Evolutionary conservation across 2,329 filamentous ascomycete genomes (phyloP), one percentile per base, ranked within the genome.

Genomic region (Metarhizium robertsii): DNA sequence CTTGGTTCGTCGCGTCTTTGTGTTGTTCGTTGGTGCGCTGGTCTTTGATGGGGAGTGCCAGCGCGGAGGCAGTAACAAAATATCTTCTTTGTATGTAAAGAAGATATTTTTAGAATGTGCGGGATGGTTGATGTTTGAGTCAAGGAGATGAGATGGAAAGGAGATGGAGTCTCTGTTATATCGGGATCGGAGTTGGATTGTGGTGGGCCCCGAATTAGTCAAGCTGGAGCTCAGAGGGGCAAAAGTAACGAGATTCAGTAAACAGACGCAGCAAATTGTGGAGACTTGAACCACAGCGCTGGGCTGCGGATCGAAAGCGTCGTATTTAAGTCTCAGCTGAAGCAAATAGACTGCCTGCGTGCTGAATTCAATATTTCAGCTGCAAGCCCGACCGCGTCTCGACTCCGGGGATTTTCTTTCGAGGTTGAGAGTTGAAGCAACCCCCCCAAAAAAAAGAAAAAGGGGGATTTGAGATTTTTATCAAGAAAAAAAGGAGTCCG

Each of bases 41-140:
- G 18, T 40, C n/a, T 36, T 40, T 10, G n/a, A 53, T 53, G 16
- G 25, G 32, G 45, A 53, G 52, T 13, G 52, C 52, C 52, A 53
- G 45, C n/a, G 52, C 52, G 43, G 32, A 40, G 29, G n/a, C 3
- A 29, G 14, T 6, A 30, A 13, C 7, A 48, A 20, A 45, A 45
- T 45, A 48, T 30, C 30, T 48, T 25, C 10, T 34, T 29, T 25
- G 11, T 36, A 8, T 4, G 10, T 11, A 25, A 47, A 45, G 6
- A 48, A 53, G 43, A 48, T 30, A 45, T 45, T 20, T 43, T 20
- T 20, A 32, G 16, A 36, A 14, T 8, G 42, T 29, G 42, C 8
- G 32, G 32, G 29, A 29, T 47, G 42, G 18, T 45, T 8, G n/a
- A 20, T 20, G 18, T 8, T 20, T 20, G 42, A 45, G n/a, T 8